Base-by-base conservation (phyloP, 805 yeast species). In the Candida succiphila region DNA sequence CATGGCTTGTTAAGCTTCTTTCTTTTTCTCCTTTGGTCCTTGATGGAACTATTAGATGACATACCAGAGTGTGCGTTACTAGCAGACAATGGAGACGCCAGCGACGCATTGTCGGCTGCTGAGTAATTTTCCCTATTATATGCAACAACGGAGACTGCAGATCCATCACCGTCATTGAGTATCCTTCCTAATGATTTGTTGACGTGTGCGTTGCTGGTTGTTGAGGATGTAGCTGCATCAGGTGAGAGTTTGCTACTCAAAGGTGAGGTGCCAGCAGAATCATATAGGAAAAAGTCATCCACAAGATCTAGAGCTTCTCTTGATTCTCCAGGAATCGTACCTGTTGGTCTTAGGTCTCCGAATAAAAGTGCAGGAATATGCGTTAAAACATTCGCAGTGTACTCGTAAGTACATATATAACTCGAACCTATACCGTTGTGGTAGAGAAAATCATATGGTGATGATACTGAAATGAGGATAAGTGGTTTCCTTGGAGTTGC, bases 381-480 rank as follows among this genome's bases (percentile, higher is more conserved):
- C 21, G 63, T 58, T 29, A 75, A 52, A 2, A 69, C 77, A 42
- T 63, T 65, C 15, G 58, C 52, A 1, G 81, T 73, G 47, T 72
- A 75, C 50, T 75, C 82, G 45, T 69, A 75, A 33, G 76, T 67
- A 44, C 81, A 75, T 30, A 75, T 51, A 45, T 75, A 75, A 1
- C 75, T 65, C 31, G 74, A 65, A 2, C 75, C 76, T 21, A 74
- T 66, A 28, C 64, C 63, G 31, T 66, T 65, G 36, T 72, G 72
- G 36, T 72, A 68, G 31, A 70, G 67, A 45, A 75, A 69, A 44
- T 76, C 82, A 43, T 72, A 74, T 1, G 83, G 82, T 4, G 77
- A 68, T 37, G 74, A 68, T 1, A 78, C 75, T 4, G 80, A 76
- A n/a, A 74, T 62, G 4, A 73, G 63, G 10, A 75, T 60, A 45